Percentiles rank a stretch among this genome's conserved stretches.
Conservation (phyloP, 1,139 yeast genomes). For the Pichia sp. region DNA sequence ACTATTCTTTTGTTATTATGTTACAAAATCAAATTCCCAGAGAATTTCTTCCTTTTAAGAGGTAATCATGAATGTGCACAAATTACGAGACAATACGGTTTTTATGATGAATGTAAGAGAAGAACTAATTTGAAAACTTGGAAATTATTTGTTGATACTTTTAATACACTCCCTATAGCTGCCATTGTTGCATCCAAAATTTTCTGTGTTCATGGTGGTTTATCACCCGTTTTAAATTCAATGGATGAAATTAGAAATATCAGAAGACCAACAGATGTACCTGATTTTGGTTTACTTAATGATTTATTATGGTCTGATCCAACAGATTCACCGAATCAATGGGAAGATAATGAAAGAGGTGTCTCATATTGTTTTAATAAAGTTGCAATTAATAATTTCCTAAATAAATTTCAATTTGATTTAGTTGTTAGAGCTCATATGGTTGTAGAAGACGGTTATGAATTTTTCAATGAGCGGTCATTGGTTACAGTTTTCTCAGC, state of each 20-base stretch:
- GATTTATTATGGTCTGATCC: conserved; percentile 97
- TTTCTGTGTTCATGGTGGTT: conserved; percentile 96
- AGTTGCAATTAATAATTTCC: conserved; percentile 86
- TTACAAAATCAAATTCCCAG: conserved; percentile 93
- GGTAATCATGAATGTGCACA: conserved; percentile 98
- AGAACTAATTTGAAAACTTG: conserved; percentile 82
- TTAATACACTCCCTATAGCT: conserved; percentile 89
- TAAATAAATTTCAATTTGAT: conserved; percentile 84
- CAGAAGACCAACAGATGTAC: conserved; percentile 94
- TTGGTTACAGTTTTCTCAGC: conserved; percentile 94
- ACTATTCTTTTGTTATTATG: conserved; percentile 79
- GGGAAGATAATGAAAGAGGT: conserved; percentile 98
- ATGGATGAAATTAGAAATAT: conserved; percentile 90
- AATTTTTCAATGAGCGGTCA: conserved; percentile 88
- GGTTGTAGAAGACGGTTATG: conserved; percentile 99
- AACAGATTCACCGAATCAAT: conserved; percentile 58
- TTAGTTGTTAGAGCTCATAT: conserved; percentile 95
- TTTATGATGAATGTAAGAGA: conserved; percentile 94
- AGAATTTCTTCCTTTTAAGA: conserved; percentile 82
- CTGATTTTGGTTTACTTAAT: conserved; percentile 87
- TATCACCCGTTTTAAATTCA: conserved; percentile 82
- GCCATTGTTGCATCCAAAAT: conserved; percentile 95
- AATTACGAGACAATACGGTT: conserved; percentile 92
- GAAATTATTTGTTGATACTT: conserved; percentile 89
- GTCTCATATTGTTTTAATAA: conserved; percentile 93